These are phyloP conservation scores for Fusarium compactum DNA, from an alignment of 2,329 filamentous ascomycete genomes.

Conservation along the genomic window DNA sequence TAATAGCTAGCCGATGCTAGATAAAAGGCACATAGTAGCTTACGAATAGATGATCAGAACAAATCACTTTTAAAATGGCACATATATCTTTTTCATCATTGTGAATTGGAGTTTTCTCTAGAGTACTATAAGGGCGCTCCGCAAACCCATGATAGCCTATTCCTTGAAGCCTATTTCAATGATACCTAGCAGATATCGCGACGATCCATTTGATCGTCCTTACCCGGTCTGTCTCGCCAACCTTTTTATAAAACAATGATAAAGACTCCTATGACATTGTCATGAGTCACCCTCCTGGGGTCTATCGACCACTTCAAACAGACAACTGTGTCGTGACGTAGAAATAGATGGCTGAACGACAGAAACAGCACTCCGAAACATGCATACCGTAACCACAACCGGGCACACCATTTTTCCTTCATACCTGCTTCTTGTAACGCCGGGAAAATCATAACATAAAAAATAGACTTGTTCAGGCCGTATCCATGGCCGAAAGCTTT, in stretches of 20 bases:
- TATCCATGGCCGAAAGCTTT: constrained; percentile 28
- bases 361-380: constrained; percentile 26
- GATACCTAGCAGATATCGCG: constrained; percentile 23
- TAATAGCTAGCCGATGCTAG: neutral
- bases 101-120: constrained; percentile 46
- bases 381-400: constrained; percentile 35
- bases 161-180: constrained; percentile 8
- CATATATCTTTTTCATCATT: constrained; percentile 21
- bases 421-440: constrained; percentile 40
- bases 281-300: constrained; percentile 35
- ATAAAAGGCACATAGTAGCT: neutral
- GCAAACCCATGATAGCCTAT: constrained; percentile 10
- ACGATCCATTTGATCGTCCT: constrained; percentile 20
- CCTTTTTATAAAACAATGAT: constrained; percentile 30
- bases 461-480: constrained; percentile 24
- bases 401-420: constrained; percentile 40
- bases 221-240: constrained; percentile 14
- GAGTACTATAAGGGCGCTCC: constrained; percentile 18
- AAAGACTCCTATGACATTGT: constrained; percentile 22
- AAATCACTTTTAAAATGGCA: neutral
- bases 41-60: neutral
- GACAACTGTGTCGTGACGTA: constrained; percentile 28
- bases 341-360: constrained; percentile 26
- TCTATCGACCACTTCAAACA: constrained; percentile 33
- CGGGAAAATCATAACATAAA: constrained; percentile 35